Base-by-base conservation (phyloP, 768 basidiomycete genomes). In the Amanita exitialis region DNA sequence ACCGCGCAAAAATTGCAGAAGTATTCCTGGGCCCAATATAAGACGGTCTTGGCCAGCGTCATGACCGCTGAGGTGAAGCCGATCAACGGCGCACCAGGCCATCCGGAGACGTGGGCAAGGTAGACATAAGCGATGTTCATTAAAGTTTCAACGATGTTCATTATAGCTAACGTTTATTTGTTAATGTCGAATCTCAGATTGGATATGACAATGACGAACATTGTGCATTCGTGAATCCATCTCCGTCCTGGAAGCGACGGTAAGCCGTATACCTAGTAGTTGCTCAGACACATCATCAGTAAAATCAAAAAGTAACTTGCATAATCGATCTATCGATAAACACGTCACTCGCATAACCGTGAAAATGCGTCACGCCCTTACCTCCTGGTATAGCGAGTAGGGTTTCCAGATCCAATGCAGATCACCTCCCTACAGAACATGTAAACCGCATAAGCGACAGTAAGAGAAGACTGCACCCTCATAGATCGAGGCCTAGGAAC, bases 371-470 rank as follows among this genome's bases (percentile, higher is more conserved):
- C 34, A 6, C 12, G 21, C 6, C 53, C 67, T 39, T 47, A 90
- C 69, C n/a, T 83, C 69, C 60, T 89, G 83, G 66, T 90, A 91
- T 27, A 86, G 53, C 21, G 72, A 76, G 60, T 94, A 94, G 2
- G 90, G 90, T 53, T 76, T 70, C 92, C 91, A 95, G 39, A 94
- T 77, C 91, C 90, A 94, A 58, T 92, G 86, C 42, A 93, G 71
- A 64, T 93, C 90, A 2, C 92, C 92, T 0, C 88, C 90, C 72
- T 76, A 15, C 28, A 42, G 28, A 10, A 25, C 7, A 34, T 35
- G 44, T 23, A 7, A 48, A 25, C 8, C 8, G n/a, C 16, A 34
- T 47, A 20, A 36, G 13, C 39, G 38, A 21, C 37, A 43, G 4
- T 36, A 15, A 25, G 25, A 36, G 47, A 25, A 16, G 16, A 28